These are phyloP conservation scores for Grosmannia huntii DNA, from an alignment of 2,329 filamentous ascomycete genomes.

Conservation along the genomic window DNA sequence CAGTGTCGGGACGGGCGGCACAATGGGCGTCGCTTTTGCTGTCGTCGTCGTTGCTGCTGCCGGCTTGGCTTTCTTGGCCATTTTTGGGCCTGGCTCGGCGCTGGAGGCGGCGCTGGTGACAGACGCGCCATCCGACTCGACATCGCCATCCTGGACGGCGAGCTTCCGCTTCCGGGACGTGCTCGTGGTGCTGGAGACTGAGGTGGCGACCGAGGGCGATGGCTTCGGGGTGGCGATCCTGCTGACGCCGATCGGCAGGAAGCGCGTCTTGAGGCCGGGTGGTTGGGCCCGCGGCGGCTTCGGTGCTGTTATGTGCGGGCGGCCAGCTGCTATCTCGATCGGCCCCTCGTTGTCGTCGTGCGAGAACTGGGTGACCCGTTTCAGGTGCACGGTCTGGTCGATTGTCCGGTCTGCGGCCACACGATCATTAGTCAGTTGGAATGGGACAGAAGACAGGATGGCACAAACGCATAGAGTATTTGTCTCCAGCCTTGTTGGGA, in stretches of 20 bases:
- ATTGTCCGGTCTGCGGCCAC: constrained; percentile 28
- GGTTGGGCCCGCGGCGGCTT: constrained; percentile 51
- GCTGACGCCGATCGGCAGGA: constrained; percentile 48
- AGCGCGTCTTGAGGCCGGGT: constrained; percentile 53
- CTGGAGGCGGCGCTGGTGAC: neutral
- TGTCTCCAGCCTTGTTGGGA: constrained; percentile 39
- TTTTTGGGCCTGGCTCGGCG: constrained; percentile 14
- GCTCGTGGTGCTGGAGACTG: constrained; percentile 11
- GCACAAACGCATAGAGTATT: constrained; percentile 40
- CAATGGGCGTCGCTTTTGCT: constrained; percentile 14
- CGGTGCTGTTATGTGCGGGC: constrained; percentile 13
- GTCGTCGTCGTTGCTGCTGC: neutral
- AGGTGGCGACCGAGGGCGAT: constrained; percentile 8
- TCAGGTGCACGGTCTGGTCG: constrained; percentile 50
- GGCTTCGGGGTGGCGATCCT: constrained; percentile 1
- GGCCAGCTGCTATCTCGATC: constrained; percentile 11
- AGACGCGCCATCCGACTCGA: constrained; percentile 8
- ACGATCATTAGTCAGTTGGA: neutral
- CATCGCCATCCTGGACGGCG: constrained; percentile 10
- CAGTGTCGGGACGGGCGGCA: constrained; percentile 9
- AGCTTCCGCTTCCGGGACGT: constrained; percentile 27
- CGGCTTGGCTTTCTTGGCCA: constrained; percentile 20
- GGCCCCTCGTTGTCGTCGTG: constrained; percentile 21
- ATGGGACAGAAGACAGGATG: neutral
- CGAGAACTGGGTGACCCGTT: constrained; percentile 46